Base-by-base conservation (phyloP, 345 rosid species). In the Reutealis trisperma region DNA sequence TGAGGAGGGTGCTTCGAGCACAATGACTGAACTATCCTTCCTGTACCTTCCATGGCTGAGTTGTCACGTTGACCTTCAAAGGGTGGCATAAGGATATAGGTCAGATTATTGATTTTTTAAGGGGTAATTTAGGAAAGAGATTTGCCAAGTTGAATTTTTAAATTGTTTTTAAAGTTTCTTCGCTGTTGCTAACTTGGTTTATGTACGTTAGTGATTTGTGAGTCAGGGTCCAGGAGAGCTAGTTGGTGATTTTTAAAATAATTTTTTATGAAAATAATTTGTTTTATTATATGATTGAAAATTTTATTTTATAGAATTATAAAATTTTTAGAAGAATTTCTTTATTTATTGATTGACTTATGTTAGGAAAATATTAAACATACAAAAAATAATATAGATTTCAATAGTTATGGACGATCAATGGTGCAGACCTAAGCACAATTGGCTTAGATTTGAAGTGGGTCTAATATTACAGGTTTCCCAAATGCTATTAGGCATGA, bases 21-120 rank as follows among this genome's bases (percentile, higher is more conserved):
- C 1, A 81, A 78, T 81, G 82, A 80, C 90, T 7, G 4, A 42
- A 57, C 10, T 57, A 21, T 66, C 85, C 88, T 87, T 70, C 76
- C 0, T 22, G 18, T 22, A 69, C 63, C 63, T 42, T 55, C 79
- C 27, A 2, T 14, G 27, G 25, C 22, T 81, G 21, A 18, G 77
- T 60, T 74, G 84, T 58, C 75, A 32, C 49, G 64, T 57, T 83
- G 74, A 74, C 81, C 80, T 76, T 18, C 0, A 0, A 10, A 8
- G 1, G 1, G 4, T 5, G 11, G 2, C 8, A 0, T 8, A 0
- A 63, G 74, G 49, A 27, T 47, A 12, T 51, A 1, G 8, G 13
- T 18, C 71, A 42, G 19, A 70, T 70, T 73, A 1, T 0, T 2
- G 1, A 1, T 0, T 8, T 11, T 2, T 21, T 2, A 1, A 27